Evolutionary conservation across 164 flowering plant species (phyloP).

Genomic region (Hamamelis virginiana): DNA sequence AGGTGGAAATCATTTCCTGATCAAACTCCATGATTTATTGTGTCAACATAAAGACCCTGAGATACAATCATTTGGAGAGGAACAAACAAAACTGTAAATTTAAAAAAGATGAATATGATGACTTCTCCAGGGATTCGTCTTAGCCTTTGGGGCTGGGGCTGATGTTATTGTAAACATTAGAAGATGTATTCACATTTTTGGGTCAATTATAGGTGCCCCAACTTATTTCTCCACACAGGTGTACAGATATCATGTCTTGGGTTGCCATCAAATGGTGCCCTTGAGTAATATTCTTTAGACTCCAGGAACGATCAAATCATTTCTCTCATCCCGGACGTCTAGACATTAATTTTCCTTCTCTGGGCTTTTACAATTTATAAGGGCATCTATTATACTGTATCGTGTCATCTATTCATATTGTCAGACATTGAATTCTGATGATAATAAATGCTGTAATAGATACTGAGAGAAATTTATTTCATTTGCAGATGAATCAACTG

Average conservation of each 20-base stretch:
- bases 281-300: neutral
- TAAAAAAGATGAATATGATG: too few relatives aligned
- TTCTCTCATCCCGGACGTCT: neutral
- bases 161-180: too few relatives aligned
- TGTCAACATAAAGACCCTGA: too few relatives aligned
- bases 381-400: neutral
- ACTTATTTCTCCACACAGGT: too few relatives aligned
- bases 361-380: neutral
- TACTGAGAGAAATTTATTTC: neutral
- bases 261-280: neutral
- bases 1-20: too few relatives aligned
- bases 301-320: neutral
- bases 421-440: neutral
- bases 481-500: constrained; percentile 86
- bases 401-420: neutral
- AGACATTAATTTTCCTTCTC: neutral
- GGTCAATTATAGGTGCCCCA: too few relatives aligned
- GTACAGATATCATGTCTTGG: neutral
- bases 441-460: neutral
- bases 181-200: too few relatives aligned
- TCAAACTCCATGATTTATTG: too few relatives aligned
- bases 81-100: too few relatives aligned
- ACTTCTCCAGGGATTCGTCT: too few relatives aligned
- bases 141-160: too few relatives aligned
- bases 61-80: too few relatives aligned